These are phyloP conservation scores for Pseudonectria buxi DNA, from an alignment of 2,329 filamentous ascomycete species.

Conservation along the genomic window DNA sequence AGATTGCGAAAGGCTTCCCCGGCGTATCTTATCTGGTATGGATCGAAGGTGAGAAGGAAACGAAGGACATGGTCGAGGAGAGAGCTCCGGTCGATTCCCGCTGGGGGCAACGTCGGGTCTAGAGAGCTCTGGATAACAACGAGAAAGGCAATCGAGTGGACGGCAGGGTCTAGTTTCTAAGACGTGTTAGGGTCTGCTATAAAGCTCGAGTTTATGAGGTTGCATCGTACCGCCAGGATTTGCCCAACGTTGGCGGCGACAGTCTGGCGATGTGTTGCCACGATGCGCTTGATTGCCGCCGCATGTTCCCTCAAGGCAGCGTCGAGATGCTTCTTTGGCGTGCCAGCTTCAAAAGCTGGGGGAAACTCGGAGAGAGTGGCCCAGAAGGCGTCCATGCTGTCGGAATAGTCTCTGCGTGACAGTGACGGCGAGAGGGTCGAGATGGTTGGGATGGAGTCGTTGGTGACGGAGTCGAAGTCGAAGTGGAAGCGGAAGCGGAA, in stretches of 20 bases:
- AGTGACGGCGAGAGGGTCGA: slow-evolving; percentile 2
- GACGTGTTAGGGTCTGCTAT: slow-evolving; percentile 15
- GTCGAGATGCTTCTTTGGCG: slow-evolving; percentile 33
- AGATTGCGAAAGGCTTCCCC: slow-evolving; percentile 37
- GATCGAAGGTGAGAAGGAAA: slow-evolving; percentile 44
- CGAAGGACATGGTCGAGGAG: slow-evolving; percentile 36
- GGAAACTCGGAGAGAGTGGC: slow-evolving; percentile 36
- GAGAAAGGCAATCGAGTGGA: slow-evolving; percentile 47
- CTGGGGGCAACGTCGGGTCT: slow-evolving; percentile 16
- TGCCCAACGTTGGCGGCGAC: slow-evolving; percentile 29
- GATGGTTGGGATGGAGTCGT: slow-evolving; percentile 2
- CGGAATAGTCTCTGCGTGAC: slow-evolving; percentile 3
- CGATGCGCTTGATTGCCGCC: slow-evolving; percentile 30
- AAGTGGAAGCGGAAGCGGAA: not conserved
- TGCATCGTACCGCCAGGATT: slow-evolving; percentile 34
- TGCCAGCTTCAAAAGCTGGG: slow-evolving; percentile 19
- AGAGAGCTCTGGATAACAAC: slow-evolving; percentile 38
- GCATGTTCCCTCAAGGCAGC: slow-evolving; percentile 32
- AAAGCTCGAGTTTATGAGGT: not conserved
- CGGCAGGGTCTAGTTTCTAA: slow-evolving; percentile 40
- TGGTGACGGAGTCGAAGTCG: slow-evolving; percentile 6
- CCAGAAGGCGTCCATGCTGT: slow-evolving; percentile 25
- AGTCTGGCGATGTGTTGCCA: slow-evolving; percentile 25
- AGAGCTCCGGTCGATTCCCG: slow-evolving; percentile 23
- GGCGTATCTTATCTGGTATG: slow-evolving; percentile 46